A percentile compares a stretch with the other conserved stretches of the same genome.
phyloP scores from a whole-genome alignment of 169 alveolate genomes.

The Ichthyophthirius multifiliis region DNA sequence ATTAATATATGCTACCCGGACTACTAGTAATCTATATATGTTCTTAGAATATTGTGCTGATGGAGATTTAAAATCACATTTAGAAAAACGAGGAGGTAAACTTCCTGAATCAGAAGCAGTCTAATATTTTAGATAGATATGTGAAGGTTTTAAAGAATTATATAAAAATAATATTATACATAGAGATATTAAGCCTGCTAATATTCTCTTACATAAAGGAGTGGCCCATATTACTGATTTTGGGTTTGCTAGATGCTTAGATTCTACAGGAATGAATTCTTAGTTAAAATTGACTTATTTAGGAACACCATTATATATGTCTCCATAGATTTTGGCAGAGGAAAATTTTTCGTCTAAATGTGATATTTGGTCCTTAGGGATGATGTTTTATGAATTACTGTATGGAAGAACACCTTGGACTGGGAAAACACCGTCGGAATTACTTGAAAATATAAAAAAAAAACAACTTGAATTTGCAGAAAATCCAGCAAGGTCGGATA shows the following conservation, averaged over 20 bases:
- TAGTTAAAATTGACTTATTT: not conserved
- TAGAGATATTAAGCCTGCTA: slow-evolving; percentile 26
- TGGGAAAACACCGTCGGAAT: slow-evolving; percentile 6
- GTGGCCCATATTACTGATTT: slow-evolving; percentile 9
- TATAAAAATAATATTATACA: not conserved
- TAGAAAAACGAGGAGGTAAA: slow-evolving; percentile 7
- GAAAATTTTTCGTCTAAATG: slow-evolving; percentile 2
- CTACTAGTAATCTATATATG: slow-evolving; percentile 15
- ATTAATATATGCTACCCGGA: not conserved
- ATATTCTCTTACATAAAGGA: not conserved
- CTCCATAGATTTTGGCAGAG: slow-evolving; percentile 9
- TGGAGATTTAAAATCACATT: slow-evolving; percentile 8
- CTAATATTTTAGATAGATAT: slow-evolving; percentile 9
- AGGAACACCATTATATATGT: slow-evolving; percentile 22
- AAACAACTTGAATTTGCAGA: slow-evolving; percentile 25
- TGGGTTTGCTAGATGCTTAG: slow-evolving; percentile 18
- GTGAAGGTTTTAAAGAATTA: slow-evolving; percentile 11
- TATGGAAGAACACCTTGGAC: slow-evolving; percentile 29
- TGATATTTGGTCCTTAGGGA: slow-evolving; percentile 19
- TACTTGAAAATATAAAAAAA: slow-evolving; percentile 18
- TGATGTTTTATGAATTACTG: slow-evolving; percentile 11
- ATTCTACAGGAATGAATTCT: not conserved
- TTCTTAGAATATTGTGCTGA: slow-evolving; percentile 23
- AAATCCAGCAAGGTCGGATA: slow-evolving; percentile 21
- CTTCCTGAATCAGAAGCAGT: slow-evolving; percentile 15